A percentile compares a stretch with the other conserved stretches of the same genome.
Conservation (phyloP, 495 filamentous ascomycete species). For the Penicillium roqueforti region DNA sequence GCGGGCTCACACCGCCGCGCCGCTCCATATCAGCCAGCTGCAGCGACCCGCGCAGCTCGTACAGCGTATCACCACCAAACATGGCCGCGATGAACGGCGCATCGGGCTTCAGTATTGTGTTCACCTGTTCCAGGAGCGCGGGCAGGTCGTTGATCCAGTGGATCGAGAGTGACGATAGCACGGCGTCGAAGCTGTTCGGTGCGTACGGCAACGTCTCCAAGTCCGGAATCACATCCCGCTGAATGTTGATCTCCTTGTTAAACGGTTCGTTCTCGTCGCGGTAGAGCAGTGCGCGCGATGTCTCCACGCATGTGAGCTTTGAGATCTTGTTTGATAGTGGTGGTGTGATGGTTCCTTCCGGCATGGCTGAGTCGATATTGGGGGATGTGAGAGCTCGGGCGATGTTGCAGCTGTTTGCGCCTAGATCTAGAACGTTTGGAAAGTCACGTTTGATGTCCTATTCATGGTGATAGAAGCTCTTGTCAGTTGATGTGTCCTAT, state of each 20-base stretch:
- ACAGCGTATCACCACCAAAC: constrained; percentile 92
- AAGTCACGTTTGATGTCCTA: constrained; percentile 90
- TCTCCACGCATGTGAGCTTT: constrained; percentile 74
- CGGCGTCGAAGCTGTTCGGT: constrained; percentile 77
- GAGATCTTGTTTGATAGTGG: constrained; percentile 64
- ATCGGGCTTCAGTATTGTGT: constrained; percentile 82
- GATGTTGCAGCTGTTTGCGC: constrained; percentile 94
- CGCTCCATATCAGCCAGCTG: constrained; percentile 90
- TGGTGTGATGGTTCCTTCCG: constrained; percentile 49
- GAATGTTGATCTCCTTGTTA: constrained; percentile 66
- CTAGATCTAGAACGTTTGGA: constrained; percentile 82
- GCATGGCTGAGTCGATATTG: constrained; percentile 48
- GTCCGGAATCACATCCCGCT: constrained; percentile 62
- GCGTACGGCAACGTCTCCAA: constrained; percentile 74
- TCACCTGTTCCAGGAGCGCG: constrained; percentile 72
- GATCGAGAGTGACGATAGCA: constrained; percentile 79
- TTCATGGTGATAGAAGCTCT: constrained; percentile 1
- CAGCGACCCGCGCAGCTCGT: constrained; percentile 87
- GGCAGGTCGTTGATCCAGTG: constrained; percentile 99
- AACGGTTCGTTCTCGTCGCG: constrained; percentile 75
- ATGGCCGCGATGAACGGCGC: constrained; percentile 91
- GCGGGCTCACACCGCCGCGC: constrained; percentile 79
- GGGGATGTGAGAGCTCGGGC: constrained; percentile 71
- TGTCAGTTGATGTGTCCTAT: constrained; percentile 8
- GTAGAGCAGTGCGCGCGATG: constrained; percentile 71